Evolutionary conservation across 78 protist genomes (phyloP).

Genomic region (Dictyostelium firmibasis): DNA sequence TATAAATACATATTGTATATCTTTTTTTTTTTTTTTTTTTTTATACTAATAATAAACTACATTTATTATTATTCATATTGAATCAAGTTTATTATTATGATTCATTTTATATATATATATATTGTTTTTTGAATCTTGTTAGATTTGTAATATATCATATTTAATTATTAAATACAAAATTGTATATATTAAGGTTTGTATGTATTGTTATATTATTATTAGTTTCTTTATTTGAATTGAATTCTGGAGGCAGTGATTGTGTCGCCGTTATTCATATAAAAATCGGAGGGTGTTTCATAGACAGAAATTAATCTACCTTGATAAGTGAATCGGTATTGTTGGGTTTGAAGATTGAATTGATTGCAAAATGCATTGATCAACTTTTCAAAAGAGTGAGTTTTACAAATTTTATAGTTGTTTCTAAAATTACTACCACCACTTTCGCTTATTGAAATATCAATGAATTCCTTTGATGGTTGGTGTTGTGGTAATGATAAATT

Average conservation of each 20-base stretch:
- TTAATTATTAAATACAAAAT: too few relatives aligned
- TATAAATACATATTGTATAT: too few relatives aligned
- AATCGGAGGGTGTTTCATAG: not conserved
- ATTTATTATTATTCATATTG: too few relatives aligned
- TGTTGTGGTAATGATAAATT: not conserved
- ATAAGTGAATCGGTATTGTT: not conserved
- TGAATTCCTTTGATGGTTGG: not conserved
- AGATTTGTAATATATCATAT: not conserved
- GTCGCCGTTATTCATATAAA: not conserved
- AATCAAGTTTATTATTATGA: too few relatives aligned
- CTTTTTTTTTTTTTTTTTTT: too few relatives aligned
- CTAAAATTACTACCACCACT: not conserved
- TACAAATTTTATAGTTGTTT: not conserved
- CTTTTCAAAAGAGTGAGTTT: not conserved
- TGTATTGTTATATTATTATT: too few relatives aligned
- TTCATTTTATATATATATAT: too few relatives aligned
- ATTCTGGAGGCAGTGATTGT: not conserved
- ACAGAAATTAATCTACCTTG: not conserved
- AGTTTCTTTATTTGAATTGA: not conserved
- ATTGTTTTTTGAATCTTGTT: not conserved
- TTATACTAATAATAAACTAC: too few relatives aligned
- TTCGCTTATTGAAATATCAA: not conserved
- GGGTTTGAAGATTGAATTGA: not conserved
- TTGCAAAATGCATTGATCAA: not conserved
- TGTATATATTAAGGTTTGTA: too few relatives aligned